Base-by-base conservation (phyloP, 2,329 filamentous ascomycete species). In the Aspergillus sp. region DNA sequence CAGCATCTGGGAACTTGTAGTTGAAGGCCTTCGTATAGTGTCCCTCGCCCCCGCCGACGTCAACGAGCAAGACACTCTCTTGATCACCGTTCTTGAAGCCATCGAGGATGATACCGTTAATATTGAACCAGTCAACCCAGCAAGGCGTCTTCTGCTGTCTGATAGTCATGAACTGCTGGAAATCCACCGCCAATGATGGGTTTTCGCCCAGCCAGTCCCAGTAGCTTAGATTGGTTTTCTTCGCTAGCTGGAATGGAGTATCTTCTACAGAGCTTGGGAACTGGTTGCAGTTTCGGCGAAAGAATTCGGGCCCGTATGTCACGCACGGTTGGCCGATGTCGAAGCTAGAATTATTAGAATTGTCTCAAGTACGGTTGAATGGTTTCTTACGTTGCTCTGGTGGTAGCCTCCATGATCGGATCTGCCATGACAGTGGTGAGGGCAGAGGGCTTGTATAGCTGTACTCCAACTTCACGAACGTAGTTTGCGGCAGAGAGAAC, bases 401-500 rank as follows among this genome's bases (percentile, higher is more conserved):
- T 30, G 20, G 22, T 49, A 3, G 47, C 47, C 4, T 15, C 7
- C 12, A 49, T 22, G 4, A 34, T 12, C 7, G 47, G 57, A 13
- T 63, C 57, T 22, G 60, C 60, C 63, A 66, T 66, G 4, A 59
- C 36, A 32, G 50, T 61, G 5, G 64, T 61, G n/a, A 65, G 52
- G 2, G 59, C 48, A 5, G 62, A 64, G 5, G 64, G 58, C 56
- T 58, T 63, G 54, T 59, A 68, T 22, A 47, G 55, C 42, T 67
- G 59, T 17, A 56, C 52, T 17, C 61, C 64, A 24, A 42, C 42
- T 32, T 68, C 55, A n/a, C 55, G 32, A 15, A 66, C 55, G 30
- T 63, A 61, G 17, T 61, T 57, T 15, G 56, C 42, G 12, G 64
- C 55, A 8, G 62, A 55, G 20, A 68, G 58, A 18, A 62, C 41